A percentile compares a stretch with the other conserved stretches of the same genome.
phyloP scores from a whole-genome alignment of 2,329 filamentous ascomycete genomes.

The Akanthomyces uredinophilus region DNA sequence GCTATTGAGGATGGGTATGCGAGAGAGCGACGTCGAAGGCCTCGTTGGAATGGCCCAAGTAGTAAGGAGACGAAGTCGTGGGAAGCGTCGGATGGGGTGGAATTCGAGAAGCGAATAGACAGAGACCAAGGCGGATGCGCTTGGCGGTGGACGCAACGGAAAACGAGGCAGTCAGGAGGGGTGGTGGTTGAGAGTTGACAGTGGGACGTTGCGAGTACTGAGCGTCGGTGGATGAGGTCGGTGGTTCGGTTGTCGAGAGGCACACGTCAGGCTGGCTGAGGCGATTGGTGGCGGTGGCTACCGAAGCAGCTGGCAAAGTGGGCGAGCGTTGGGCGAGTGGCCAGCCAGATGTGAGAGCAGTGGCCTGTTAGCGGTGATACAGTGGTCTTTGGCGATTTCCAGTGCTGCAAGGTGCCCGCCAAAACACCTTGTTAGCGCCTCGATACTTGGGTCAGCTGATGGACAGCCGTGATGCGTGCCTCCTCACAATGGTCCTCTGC shows the following conservation, averaged over 20 bases:
- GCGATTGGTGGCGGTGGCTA: conserved; percentile 12
- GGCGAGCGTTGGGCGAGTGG: background rate
- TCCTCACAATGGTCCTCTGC: no score
- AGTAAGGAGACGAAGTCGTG: background rate
- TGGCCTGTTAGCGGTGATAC: background rate
- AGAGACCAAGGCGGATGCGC: background rate
- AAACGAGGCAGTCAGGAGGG: background rate
- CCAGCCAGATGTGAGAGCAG: no score
- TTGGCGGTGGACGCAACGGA: background rate
- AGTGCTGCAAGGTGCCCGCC: background rate
- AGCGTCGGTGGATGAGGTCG: conserved; percentile 10
- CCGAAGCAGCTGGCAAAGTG: conserved; percentile 1
- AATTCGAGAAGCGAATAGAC: background rate
- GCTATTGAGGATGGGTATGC: conserved; percentile 23
- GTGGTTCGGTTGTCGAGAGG: conserved; percentile 3
- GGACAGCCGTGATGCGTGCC: background rate
- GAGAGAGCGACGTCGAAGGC: conserved; percentile 13
- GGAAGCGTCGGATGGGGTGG: background rate
- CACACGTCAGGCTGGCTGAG: conserved; percentile 11
- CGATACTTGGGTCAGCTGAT: conserved; percentile 1
- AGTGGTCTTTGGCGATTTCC: background rate
- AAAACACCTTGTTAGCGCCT: background rate
- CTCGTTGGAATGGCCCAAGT: background rate
- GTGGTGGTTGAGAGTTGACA: conserved; percentile 4
- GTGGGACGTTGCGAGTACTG: conserved; percentile 10